Conservation (phyloP, 495 filamentous ascomycete genomes). For the Collariella sp. region DNA sequence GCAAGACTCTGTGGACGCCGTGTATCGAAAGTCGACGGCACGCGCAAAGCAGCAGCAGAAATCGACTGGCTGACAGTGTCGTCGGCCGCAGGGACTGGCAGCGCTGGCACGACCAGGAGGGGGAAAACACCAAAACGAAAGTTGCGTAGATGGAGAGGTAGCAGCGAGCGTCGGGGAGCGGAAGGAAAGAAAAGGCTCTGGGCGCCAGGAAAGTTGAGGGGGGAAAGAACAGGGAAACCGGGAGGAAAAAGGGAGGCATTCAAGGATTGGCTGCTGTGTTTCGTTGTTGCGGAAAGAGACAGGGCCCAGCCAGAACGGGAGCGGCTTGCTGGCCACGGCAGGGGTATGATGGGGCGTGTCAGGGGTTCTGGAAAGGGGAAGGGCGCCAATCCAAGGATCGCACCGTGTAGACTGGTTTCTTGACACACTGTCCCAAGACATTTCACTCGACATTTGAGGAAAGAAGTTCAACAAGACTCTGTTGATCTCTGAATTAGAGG, state of each 20-base stretch:
- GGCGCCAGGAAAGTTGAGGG: slow-evolving; percentile 18
- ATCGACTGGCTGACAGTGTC: slow-evolving; percentile 6
- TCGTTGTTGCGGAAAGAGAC: slow-evolving; percentile 21
- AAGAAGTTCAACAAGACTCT: background rate
- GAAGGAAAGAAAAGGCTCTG: slow-evolving; percentile 20
- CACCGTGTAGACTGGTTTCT: background rate
- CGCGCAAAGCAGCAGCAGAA: background rate
- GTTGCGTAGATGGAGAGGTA: slow-evolving; percentile 16
- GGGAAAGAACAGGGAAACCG: slow-evolving; percentile 22
- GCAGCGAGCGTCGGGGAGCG: slow-evolving; percentile 21
- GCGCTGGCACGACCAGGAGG: slow-evolving; percentile 10
- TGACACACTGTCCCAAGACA: too few species aligned
- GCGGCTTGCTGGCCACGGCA: slow-evolving; percentile 10
- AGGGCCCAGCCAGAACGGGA: slow-evolving; percentile 8
- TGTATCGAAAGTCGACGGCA: slow-evolving; percentile 16
- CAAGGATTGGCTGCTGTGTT: slow-evolving; percentile 23
- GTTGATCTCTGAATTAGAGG: too few species aligned
- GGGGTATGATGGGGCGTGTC: slow-evolving; percentile 6
- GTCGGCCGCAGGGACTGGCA: slow-evolving; percentile 6
- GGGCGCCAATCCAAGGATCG: background rate
- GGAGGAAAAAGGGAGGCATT: slow-evolving; percentile 26
- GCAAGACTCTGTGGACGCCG: background rate
- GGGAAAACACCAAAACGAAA: slow-evolving; percentile 17
- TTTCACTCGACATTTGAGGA: background rate
- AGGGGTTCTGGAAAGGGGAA: slow-evolving; percentile 8